These are phyloP conservation scores for Erythrobasidium hasegawianum DNA, from an alignment of 1,284 basidiomycete genomes.

Conservation along the genomic window DNA sequence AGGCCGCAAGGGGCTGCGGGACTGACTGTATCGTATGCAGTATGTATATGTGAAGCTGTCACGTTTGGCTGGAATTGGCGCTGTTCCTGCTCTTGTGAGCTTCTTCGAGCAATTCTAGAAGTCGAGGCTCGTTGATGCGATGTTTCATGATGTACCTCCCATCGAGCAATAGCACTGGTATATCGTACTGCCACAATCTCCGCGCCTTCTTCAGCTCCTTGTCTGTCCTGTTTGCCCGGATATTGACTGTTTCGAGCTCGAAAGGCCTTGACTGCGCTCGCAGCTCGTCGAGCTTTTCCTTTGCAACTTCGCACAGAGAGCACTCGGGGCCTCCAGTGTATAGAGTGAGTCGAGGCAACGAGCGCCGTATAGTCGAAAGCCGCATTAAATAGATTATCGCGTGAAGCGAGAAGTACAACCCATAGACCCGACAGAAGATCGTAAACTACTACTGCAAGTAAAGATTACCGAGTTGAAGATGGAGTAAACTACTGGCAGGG, in stretches of 20 bases:
- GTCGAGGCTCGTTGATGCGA: constrained; percentile 40
- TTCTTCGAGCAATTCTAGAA: constrained; percentile 34
- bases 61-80: too few species aligned
- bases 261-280: constrained; percentile 34
- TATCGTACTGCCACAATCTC: constrained; percentile 43
- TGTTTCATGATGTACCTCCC: constrained; percentile 43
- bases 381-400: constrained; percentile 19
- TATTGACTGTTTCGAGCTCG: constrained; percentile 40
- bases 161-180: constrained; percentile 41
- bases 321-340: constrained; percentile 39
- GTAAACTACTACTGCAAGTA: neutral
- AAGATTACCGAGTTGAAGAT: too few species aligned
- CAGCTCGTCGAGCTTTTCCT: constrained; percentile 36
- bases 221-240: constrained; percentile 38
- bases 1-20: too few species aligned
- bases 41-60: too few species aligned
- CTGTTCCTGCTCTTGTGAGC: neutral
- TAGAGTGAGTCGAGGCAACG: constrained; percentile 40
- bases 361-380: neutral
- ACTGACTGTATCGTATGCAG: too few species aligned
- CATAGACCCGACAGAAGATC: neutral
- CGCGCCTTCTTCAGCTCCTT: constrained; percentile 40
- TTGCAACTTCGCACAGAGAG: constrained; percentile 43
- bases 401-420: neutral
- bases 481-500: too few species aligned